phyloP scores from a whole-genome alignment of 306 rosid species.

The Dalbergia cultrata region DNA sequence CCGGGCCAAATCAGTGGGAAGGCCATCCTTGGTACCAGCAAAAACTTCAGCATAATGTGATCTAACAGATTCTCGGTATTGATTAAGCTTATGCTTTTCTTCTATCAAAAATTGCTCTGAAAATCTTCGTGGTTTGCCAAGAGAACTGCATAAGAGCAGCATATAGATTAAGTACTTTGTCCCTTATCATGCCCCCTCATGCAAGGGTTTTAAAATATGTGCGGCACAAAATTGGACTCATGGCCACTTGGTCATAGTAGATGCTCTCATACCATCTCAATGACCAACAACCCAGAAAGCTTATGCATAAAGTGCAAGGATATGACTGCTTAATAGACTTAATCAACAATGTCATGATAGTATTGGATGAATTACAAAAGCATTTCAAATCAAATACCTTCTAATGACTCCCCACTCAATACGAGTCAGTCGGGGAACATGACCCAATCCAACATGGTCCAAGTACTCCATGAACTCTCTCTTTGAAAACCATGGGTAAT shows the following conservation, averaged over 20 bases:
- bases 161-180: conserved; percentile 31
- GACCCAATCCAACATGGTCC: conserved; percentile 94
- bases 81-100: conserved; percentile 88
- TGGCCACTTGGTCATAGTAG: conserved; percentile 4
- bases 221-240: conserved; percentile 22
- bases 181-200: conserved; percentile 6
- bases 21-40: conserved; percentile 86
- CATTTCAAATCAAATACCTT: conserved; percentile 67
- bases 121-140: conserved; percentile 93
- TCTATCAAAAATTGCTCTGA: conserved; percentile 83
- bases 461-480: conserved; percentile 93
- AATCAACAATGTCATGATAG: conserved; percentile 34
- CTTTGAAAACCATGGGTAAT: conserved; percentile 96
- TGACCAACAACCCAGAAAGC: conserved; percentile 31
- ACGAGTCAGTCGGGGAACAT: conserved; percentile 91
- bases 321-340: conserved; percentile 39
- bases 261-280: conserved; percentile 36
- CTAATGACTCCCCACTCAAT: conserved; percentile 98
- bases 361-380: conserved; percentile 37
- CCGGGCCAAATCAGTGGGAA: conserved; percentile 87
- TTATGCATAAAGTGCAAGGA: conserved; percentile 29
- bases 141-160: conserved; percentile 78
- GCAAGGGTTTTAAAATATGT: conserved; percentile 18
- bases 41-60: conserved; percentile 86
- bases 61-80: conserved; percentile 89